Evolutionary conservation across 164 flowering plant species (phyloP), one percentile per base, ranked within the genome.

Genomic region (Piper betle): DNA sequence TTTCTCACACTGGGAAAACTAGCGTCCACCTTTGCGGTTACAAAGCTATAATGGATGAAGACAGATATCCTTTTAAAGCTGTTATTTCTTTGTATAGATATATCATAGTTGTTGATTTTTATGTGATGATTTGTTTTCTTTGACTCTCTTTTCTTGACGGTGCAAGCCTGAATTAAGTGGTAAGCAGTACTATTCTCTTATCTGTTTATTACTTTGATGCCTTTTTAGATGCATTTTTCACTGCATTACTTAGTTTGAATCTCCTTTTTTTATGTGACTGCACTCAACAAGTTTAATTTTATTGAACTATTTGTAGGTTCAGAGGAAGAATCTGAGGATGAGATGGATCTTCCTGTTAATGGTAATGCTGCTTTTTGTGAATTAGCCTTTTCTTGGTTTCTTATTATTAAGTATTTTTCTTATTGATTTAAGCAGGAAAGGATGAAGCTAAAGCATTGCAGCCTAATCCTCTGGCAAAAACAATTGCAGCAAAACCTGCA

Each of bases 1-100:
- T 87, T 11, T 90, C 95, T 12, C 97, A 85, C 78, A 83, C 78
- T 66, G 83, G 84, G 79, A 87, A 87, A 65, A 63, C 68, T 71
- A 87, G 91, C 55, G 77, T 90, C 13, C 80, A 72, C 80, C 83
- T 87, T 52, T 59, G 70, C 61, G 95, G 97, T 6, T 90, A 84
- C 68, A 74, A 62, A 57, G 38, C 80, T 37, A 37, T 17, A 7
- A 13, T 11, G 13, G 1, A 43, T 4, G 65, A 62, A 1, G 80
- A 72, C 2, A 80, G 72, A 74, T 83, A 75, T 80, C 84, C 80
- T 82, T 66, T 4, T 18, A 52, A 57, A 57, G 33, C 33, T 25
- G 33, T 25, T n/a, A 25, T 25, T 46, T 40, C 17, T 6, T 56
- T 10, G 13, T n/a, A 15, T 13, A 2, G 17, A 39, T 19, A 48